Evolutionary conservation across 2,329 filamentous ascomycete species (phyloP), one percentile per base, ranked within the genome.

Genomic region (Thielaviopsis populi): DNA sequence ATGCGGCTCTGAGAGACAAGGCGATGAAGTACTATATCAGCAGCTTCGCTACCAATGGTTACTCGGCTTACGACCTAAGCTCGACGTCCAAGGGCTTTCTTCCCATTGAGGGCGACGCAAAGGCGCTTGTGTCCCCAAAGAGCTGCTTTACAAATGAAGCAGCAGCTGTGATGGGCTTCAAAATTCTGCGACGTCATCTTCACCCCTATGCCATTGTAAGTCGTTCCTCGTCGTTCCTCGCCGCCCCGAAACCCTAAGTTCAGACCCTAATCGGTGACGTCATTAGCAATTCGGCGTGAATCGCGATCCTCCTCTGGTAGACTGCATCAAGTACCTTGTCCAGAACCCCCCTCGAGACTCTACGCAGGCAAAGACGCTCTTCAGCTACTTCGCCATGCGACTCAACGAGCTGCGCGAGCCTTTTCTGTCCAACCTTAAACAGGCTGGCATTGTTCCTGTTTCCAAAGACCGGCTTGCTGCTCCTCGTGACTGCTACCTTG

Each of bases 101-200:
- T 43, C 91, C 91, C 1, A 75, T 95, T 1, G 81, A 91, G 68
- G 85, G 83, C 17, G 80, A 81, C n/a, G 76, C 79, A 2, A 80
- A 83, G 63, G 76, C 78, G 43, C 77, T 96, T 33, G 88, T 90
- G 1, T 75, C 80, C 0, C 91, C 92, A 0, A 82, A 81, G 1
- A 82, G 85, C 65, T 96, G 91, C 70, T 99, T 89, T 71, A 90
- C 85, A 0, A 92, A 97, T 68, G 82, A 86, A 46, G 81, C 81
- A 50, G 88, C 89, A 24, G 79, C 86, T 0, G 78, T 95, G 3
- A 79, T 99, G 62, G 89, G 89, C 0, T 97, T 95, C 70, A 79
- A 85, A 30, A 86, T 96, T 19, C 75, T 99, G 41, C 81, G 83
- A 66, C 80, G 76, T 59, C 88, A 94, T 67, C 79, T 97, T n/a